Evolutionary conservation across 192 early-diverging fungal species (phyloP).

Genomic region (Allomyces macrogynus): DNA sequence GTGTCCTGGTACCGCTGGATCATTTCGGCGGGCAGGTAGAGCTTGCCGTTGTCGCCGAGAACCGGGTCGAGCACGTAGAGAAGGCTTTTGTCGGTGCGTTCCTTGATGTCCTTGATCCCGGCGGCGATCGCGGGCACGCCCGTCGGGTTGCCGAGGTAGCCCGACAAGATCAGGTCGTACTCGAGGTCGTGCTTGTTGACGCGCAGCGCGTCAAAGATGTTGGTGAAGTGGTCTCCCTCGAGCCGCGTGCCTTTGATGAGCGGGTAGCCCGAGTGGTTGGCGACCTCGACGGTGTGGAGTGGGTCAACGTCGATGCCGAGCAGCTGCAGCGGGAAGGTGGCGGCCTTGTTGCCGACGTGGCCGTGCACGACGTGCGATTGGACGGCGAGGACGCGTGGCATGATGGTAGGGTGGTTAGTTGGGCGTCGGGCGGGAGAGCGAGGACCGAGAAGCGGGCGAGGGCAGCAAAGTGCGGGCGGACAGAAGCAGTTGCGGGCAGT

Average conservation of each 20-base stretch:
- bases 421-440: no score
- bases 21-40: slow-evolving; percentile 64
- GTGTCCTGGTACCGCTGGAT: slow-evolving; percentile 55
- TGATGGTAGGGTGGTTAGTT: neutral
- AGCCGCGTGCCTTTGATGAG: slow-evolving; percentile 47
- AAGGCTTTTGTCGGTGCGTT: slow-evolving; percentile 19
- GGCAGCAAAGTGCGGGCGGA: no score
- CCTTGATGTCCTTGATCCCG: slow-evolving; percentile 30
- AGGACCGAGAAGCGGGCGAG: no score
- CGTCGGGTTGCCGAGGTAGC: slow-evolving; percentile 63
- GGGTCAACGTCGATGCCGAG: slow-evolving; percentile 82
- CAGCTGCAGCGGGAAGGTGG: slow-evolving; percentile 77
- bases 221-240: slow-evolving; percentile 35
- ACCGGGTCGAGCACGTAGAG: slow-evolving; percentile 62
- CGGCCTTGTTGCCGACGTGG: slow-evolving; percentile 66
- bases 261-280: slow-evolving; percentile 82
- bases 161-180: slow-evolving; percentile 7
- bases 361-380: slow-evolving; percentile 47
- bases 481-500: no score
- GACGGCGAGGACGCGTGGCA: slow-evolving; percentile 19
- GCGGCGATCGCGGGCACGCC: slow-evolving; percentile 32
- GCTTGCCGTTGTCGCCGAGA: slow-evolving; percentile 63
- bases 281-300: slow-evolving; percentile 81
- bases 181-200: slow-evolving; percentile 40
- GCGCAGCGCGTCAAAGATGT: slow-evolving; percentile 49